Evolutionary conservation across 352 stramenopile species (phyloP).

Genomic region (Phytopythium mirpurense): DNA sequence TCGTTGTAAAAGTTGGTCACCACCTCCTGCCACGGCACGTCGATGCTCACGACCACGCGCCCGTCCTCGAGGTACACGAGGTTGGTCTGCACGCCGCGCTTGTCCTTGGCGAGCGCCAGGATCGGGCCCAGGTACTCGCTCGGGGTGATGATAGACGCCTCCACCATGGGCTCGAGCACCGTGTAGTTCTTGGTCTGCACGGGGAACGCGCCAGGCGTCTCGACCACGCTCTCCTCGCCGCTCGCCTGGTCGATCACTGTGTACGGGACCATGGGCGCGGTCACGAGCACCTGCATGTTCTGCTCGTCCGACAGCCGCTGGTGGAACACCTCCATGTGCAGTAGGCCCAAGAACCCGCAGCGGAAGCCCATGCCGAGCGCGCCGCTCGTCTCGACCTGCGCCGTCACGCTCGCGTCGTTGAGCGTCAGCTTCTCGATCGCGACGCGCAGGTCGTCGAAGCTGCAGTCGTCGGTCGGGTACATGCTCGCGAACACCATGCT

Average conservation of each 20-base stretch:
- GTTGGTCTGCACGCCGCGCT: conserved; percentile 88
- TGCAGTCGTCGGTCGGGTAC: conserved; percentile 95
- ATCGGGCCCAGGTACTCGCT: conserved; percentile 94
- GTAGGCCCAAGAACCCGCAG: conserved; percentile 95
- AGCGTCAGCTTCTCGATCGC: conserved; percentile 96
- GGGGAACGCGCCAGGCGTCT: conserved; percentile 75
- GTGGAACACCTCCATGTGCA: conserved; percentile 99
- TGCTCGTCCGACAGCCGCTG: conserved; percentile 98
- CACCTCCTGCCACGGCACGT: conserved; percentile 98
- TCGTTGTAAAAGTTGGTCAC: conserved; percentile 99
- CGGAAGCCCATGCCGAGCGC: conserved; percentile 94
- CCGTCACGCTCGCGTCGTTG: conserved; percentile 96
- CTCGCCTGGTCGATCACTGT: conserved; percentile 68
- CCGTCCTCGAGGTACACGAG: conserved; percentile 94
- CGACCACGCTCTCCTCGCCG: conserved; percentile 35
- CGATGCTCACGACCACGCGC: conserved; percentile 91
- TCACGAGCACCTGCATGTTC: conserved; percentile 96
- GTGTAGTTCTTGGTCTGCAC: conserved; percentile 85
- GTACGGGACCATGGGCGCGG: conserved; percentile 98
- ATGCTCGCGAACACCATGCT: conserved; percentile 99
- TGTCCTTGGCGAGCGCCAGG: conserved; percentile 92
- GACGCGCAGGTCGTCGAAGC: conserved; percentile 95
- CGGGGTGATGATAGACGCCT: conserved; percentile 95
- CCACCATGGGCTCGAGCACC: conserved; percentile 95
- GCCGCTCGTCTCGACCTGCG: conserved; percentile 94